A percentile compares a stretch with the other conserved stretches of the same genome.
Evolutionary conservation across 371 early-diverging fungal species (phyloP).

Genomic region (Mycotypha africana): DNA sequence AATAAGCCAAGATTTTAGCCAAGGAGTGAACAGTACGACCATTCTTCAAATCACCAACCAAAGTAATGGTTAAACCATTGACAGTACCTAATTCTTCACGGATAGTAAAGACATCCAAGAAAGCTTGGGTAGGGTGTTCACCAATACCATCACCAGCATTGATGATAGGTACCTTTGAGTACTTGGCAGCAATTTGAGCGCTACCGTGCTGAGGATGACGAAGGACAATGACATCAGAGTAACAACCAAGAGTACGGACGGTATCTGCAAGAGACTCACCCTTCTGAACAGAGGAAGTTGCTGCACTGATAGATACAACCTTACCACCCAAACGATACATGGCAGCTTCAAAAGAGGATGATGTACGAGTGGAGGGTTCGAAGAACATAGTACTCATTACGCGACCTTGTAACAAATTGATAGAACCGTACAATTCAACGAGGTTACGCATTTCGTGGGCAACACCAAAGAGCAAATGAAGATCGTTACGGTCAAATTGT

Average conservation of each 20-base stretch:
- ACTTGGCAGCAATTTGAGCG: conserved; percentile 80
- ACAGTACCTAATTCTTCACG: conserved; percentile 94
- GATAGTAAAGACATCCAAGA: conserved; percentile 93
- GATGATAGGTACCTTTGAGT: conserved; percentile 87
- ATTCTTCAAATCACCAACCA: conserved; percentile 96
- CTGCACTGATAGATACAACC: conserved; percentile 79
- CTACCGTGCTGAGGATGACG: conserved; percentile 93
- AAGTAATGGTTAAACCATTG: conserved; percentile 89
- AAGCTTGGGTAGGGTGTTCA: conserved; percentile 97
- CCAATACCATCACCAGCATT: conserved; percentile 97
- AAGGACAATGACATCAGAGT: conserved; percentile 88
- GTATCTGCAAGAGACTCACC: conserved; percentile 95
- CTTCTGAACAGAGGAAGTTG: conserved; percentile 87
- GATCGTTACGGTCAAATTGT: conserved; percentile 87
- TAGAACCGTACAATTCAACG: conserved; percentile 83
- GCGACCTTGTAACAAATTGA: conserved; percentile 83
- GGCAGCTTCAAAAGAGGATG: conserved; percentile 90
- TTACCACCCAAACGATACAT: conserved; percentile 92
- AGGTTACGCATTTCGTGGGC: conserved; percentile 95
- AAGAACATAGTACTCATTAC: conserved; percentile 94
- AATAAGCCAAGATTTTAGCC: conserved; percentile 85
- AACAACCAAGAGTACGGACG: conserved; percentile 88
- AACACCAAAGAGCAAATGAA: conserved; percentile 92
- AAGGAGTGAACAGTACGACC: conserved; percentile 97
- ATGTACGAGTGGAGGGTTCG: conserved; percentile 95